Percentiles rank a stretch among this genome's conserved stretches.
Evolutionary conservation across 139 green algal genomes (phyloP).

Genomic region (Chlamydomonas incerta): DNA sequence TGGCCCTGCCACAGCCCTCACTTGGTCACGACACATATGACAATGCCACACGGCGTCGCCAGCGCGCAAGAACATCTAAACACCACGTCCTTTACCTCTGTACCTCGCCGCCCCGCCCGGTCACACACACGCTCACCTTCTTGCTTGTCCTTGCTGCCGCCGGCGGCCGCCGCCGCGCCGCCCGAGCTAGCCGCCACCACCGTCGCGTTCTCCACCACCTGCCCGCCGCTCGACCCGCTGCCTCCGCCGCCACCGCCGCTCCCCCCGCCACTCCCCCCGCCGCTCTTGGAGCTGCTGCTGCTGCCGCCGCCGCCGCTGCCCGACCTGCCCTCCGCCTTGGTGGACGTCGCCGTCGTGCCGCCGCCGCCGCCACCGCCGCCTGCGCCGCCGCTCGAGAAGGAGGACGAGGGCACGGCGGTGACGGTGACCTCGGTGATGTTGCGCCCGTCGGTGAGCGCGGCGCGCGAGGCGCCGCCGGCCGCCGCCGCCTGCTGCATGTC

Average conservation of each 20-base stretch:
- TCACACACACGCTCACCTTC: too few relatives aligned
- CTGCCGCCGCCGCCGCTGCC: neutral
- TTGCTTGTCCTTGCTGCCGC: too few relatives aligned
- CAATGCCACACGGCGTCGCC: too few relatives aligned
- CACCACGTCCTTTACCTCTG: too few relatives aligned
- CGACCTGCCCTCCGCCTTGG: neutral
- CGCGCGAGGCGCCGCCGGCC: neutral
- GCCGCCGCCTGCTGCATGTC: constrained; percentile 28
- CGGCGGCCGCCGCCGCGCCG: neutral
- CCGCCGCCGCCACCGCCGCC: neutral
- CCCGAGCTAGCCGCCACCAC: too few relatives aligned
- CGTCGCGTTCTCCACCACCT: neutral
- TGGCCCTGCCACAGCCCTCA: too few relatives aligned
- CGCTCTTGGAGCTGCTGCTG: neutral
- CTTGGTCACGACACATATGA: too few relatives aligned
- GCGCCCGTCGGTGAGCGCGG: constrained; percentile 19
- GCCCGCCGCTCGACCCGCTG: neutral
- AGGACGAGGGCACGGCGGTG: constrained; percentile 10
- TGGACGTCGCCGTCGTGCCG: constrained; percentile 32
- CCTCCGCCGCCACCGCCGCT: neutral
- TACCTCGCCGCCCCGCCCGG: too few relatives aligned
- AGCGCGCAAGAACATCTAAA: too few relatives aligned
- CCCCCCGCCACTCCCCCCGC: neutral
- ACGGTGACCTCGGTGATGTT: constrained; percentile 29
- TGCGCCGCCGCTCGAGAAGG: neutral